Base-by-base conservation (phyloP, 2,329 filamentous ascomycete species). In the Exserohilum turcica region DNA sequence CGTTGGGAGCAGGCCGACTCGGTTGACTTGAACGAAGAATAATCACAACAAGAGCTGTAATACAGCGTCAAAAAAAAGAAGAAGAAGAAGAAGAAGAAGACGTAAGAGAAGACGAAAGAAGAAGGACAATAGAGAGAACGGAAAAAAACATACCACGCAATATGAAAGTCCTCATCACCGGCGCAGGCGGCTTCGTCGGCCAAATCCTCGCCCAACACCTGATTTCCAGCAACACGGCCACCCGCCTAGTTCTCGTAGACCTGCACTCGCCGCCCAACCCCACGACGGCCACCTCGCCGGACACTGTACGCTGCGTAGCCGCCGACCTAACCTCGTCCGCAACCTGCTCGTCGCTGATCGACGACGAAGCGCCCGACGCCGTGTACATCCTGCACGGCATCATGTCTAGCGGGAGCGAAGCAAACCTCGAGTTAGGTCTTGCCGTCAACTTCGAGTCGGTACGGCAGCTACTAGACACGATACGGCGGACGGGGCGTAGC, bases 381-480 rank as follows among this genome's bases (percentile, higher is more conserved):
- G 62, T 73, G 12, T 87, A 85, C 73, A 77, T 86, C 62, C 83
- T 88, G 68, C 85, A 88, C 71, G 85, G 85, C 57, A 86, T 87
- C 76, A 87, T 88, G 85, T 87, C 84, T 0, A 81, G 81, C 10
- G 84, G 84, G 5, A 82, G 84, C 13, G 85, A 87, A 71, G 82
- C 82, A 36, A 80, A 86, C 71, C 84, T 83, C 57, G 81, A 84
- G 44, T 75, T 86, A 1, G 84, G 83, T 2, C 76, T 86, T 56
- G 77, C 75, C 35, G 84, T 87, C 45, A 87, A 88, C 68, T 78
- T 87, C 43, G 82, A 87, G 59, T 83, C 81, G 35, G 83, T 84
- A 10, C 79, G 83, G 19, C 73, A 75, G 35, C 63, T 86, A 2
- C 75, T 87, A 2, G 80, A 86, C 43, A 73, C 77, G 6, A 77